phyloP scores from a whole-genome alignment of 1,284 basidiomycete species.

The Mycena citricolor region DNA sequence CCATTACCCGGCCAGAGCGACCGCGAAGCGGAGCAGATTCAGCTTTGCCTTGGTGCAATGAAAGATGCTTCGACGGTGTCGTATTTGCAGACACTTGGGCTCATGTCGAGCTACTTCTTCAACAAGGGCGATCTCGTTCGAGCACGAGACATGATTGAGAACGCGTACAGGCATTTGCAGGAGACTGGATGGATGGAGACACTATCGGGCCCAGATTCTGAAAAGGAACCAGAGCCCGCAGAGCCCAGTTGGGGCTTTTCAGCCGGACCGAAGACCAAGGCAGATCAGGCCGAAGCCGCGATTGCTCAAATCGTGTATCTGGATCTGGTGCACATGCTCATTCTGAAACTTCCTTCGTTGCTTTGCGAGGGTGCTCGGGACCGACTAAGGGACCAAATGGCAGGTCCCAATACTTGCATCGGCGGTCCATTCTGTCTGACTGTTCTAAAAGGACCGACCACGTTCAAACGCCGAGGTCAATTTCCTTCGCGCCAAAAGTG shows the following conservation, averaged over 20 bases:
- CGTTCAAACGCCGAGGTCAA: conserved; percentile 10
- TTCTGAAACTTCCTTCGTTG: conserved; percentile 5
- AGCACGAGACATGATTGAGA: conserved; percentile 4
- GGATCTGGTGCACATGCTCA: conserved; percentile 8
- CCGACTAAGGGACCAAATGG: too few species aligned
- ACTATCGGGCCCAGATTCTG: too few species aligned
- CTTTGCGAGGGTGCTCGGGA: too few species aligned
- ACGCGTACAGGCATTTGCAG: neutral
- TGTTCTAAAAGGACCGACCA: neutral
- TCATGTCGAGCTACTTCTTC: conserved; percentile 10
- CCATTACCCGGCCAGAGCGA: conserved; percentile 2
- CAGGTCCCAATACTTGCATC: too few species aligned
- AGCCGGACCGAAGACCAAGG: neutral
- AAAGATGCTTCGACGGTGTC: too few species aligned
- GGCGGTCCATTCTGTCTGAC: neutral
- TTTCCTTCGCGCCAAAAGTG: conserved; percentile 15
- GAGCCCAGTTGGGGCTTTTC: too few species aligned
- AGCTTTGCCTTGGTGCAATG: neutral
- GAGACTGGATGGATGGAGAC: too few species aligned
- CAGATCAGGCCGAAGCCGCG: conserved; percentile 6
- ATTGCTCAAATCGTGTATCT: conserved; percentile 16
- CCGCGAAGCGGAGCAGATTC: conserved; percentile 11
- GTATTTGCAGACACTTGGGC: conserved; percentile 7
- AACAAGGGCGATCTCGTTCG: conserved; percentile 14
- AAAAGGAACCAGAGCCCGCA: too few species aligned